phyloP scores from a whole-genome alignment of 495 filamentous ascomycete species.

The Aspergillus hancockii region DNA sequence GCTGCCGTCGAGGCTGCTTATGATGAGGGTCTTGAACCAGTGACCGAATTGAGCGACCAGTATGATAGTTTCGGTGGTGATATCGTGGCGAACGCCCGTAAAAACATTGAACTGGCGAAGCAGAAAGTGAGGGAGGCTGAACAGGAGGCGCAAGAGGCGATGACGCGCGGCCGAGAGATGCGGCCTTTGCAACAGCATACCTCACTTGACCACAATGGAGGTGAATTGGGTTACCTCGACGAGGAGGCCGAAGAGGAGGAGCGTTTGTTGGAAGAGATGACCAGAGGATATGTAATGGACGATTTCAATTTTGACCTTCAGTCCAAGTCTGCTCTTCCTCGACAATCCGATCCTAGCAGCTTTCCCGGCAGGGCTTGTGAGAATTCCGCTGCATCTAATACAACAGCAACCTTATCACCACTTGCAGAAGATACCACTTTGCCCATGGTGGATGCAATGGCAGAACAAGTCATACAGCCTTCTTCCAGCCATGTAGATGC shows the following conservation, averaged over 20 bases:
- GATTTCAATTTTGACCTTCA: constrained; percentile 79
- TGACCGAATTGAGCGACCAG: constrained; percentile 42
- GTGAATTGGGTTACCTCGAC: constrained; percentile 54
- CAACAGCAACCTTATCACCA: constrained; percentile 73
- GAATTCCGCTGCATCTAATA: constrained; percentile 78
- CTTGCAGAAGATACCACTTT: constrained; percentile 65
- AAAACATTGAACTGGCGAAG: constrained; percentile 75
- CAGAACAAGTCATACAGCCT: constrained; percentile 32
- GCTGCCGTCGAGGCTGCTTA: constrained; percentile 96
- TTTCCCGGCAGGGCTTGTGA: constrained; percentile 85
- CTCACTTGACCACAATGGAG: constrained; percentile 29
- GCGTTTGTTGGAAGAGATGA: constrained; percentile 89
- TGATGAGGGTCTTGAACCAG: constrained; percentile 86
- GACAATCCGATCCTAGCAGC: constrained; percentile 86
- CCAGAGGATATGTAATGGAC: constrained; percentile 80
- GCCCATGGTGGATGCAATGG: constrained; percentile 28
- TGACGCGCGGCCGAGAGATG: constrained; percentile 46
- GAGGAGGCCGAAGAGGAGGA: constrained; percentile 92
- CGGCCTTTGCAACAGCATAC: constrained; percentile 41
- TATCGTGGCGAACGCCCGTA: constrained; percentile 59
- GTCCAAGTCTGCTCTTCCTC: constrained; percentile 74
- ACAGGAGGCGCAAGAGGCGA: constrained; percentile 67
- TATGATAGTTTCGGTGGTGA: constrained; percentile 31
- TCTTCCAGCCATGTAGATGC: constrained; percentile 28
- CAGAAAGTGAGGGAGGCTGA: constrained; percentile 79